Evolutionary conservation across 371 early-diverging fungal species (phyloP).

Genomic region (Mortierella polycephala): DNA sequence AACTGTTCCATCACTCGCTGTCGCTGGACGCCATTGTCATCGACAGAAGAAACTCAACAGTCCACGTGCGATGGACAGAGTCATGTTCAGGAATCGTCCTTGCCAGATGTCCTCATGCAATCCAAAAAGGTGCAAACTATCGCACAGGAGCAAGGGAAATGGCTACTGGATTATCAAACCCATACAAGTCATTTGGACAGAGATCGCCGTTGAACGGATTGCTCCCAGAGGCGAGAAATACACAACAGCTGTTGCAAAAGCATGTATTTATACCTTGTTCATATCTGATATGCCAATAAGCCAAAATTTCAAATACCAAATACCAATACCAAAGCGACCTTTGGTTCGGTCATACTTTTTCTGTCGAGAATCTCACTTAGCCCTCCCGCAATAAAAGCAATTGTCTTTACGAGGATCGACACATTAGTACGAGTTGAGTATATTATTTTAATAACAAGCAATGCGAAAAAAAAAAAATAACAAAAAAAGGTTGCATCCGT

Average conservation of each 20-base stretch:
- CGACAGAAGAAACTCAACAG: neutral
- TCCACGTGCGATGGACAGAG: neutral
- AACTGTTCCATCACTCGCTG: slow-evolving; percentile 52
- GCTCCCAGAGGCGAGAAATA: no score
- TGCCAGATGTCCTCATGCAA: slow-evolving; percentile 14
- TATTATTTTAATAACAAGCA: no score
- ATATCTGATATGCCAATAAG: no score
- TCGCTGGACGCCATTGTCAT: slow-evolving; percentile 28
- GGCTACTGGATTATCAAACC: slow-evolving; percentile 43
- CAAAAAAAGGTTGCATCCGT: no score
- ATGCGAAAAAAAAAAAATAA: neutral
- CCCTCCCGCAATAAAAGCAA: neutral
- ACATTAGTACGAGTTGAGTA: no score
- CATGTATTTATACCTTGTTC: neutral
- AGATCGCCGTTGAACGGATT: slow-evolving; percentile 17
- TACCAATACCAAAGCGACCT: slow-evolving; percentile 1
- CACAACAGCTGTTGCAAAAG: no score
- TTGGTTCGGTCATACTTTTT: neutral
- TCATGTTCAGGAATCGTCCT: neutral
- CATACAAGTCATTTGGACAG: slow-evolving; percentile 39
- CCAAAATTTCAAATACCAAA: no score
- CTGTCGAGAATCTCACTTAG: neutral
- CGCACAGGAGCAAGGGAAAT: slow-evolving; percentile 28
- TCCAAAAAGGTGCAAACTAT: slow-evolving; percentile 16
- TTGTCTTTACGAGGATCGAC: no score